These are phyloP conservation scores for Chaetomiaceae sp. DNA, from an alignment of 2,329 filamentous ascomycete species.

Conservation along the genomic window DNA sequence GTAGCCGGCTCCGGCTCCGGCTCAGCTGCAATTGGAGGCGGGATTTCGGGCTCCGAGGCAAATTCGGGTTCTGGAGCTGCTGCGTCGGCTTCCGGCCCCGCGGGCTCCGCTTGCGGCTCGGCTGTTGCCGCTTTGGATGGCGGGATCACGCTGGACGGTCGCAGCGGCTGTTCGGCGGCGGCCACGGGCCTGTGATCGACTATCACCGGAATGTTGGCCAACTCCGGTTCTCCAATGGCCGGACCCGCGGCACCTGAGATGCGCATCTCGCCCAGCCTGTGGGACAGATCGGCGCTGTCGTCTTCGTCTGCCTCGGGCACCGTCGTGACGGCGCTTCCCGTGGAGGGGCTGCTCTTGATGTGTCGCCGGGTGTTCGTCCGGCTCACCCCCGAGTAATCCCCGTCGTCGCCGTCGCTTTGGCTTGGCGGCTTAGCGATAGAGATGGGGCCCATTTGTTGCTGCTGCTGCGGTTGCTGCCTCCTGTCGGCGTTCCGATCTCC, in stretches of 20 bases:
- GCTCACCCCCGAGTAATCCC: conserved; percentile 46
- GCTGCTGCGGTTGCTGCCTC: conserved; percentile 16
- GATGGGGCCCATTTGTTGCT: conserved; percentile 10
- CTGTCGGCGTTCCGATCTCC: conserved; percentile 8
- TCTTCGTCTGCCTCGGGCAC: conserved; percentile 82
- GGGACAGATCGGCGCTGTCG: conserved; percentile 44
- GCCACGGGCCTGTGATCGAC: conserved; percentile 29
- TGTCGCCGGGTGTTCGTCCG: conserved; percentile 75
- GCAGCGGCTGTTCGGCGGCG: conserved; percentile 13
- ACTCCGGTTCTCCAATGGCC: conserved; percentile 41
- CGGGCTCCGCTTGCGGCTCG: background rate
- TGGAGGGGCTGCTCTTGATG: conserved; percentile 71
- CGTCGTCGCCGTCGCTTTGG: conserved; percentile 32
- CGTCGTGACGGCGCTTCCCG: conserved; percentile 70
- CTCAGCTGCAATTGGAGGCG: background rate
- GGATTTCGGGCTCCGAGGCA: conserved; percentile 2
- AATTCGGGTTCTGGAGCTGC: conserved; percentile 10
- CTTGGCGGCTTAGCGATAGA: conserved; percentile 21
- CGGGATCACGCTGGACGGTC: conserved; percentile 21
- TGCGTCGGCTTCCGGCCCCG: background rate
- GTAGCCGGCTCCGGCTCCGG: background rate
- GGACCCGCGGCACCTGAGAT: conserved; percentile 46
- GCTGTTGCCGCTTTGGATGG: conserved; percentile 2
- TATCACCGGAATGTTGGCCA: conserved; percentile 33
- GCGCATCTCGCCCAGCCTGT: conserved; percentile 41